Evolutionary conservation across 129 eudicot genomes (phyloP).

Genomic region (Erigeron canadensis): DNA sequence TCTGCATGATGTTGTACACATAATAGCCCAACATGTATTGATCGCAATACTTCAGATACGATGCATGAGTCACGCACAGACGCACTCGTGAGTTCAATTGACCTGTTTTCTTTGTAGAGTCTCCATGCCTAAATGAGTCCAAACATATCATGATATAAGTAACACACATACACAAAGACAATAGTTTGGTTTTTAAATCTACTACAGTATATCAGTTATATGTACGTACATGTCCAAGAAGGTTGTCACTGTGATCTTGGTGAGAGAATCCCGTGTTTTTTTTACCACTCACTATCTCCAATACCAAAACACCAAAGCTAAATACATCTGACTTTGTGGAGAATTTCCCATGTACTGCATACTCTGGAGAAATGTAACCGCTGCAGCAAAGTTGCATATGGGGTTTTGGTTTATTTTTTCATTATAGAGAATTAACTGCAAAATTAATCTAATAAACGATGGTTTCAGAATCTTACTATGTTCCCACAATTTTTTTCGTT

Average conservation of each 20-base stretch:
- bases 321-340: slow-evolving; percentile 26
- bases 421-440: too few relatives aligned
- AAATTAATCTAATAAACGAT: too few relatives aligned
- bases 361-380: slow-evolving; percentile 21
- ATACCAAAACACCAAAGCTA: slow-evolving; percentile 23
- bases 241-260: slow-evolving; percentile 8
- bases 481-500: slow-evolving; percentile 22
- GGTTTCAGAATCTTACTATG: slow-evolving; percentile 15
- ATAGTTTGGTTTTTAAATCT: too few relatives aligned
- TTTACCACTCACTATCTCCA: slow-evolving; percentile 27
- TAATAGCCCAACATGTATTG: slow-evolving; percentile 20
- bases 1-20: slow-evolving; percentile 20
- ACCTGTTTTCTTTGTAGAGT: slow-evolving; percentile 14
- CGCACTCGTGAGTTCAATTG: slow-evolving; percentile 10
- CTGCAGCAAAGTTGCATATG: background rate
- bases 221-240: slow-evolving; percentile 31
- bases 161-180: too few relatives aligned
- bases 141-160: too few relatives aligned
- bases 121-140: slow-evolving; percentile 28
- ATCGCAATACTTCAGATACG: slow-evolving; percentile 12
- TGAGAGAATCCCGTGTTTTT: slow-evolving; percentile 19
- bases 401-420: too few relatives aligned
- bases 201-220: too few relatives aligned
- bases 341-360: slow-evolving; percentile 17
- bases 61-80: slow-evolving; percentile 11